A percentile compares a stretch with the other conserved stretches of the same genome.
phyloP scores from a whole-genome alignment of 1,139 yeast genomes.

The Lodderomyces margitis region DNA sequence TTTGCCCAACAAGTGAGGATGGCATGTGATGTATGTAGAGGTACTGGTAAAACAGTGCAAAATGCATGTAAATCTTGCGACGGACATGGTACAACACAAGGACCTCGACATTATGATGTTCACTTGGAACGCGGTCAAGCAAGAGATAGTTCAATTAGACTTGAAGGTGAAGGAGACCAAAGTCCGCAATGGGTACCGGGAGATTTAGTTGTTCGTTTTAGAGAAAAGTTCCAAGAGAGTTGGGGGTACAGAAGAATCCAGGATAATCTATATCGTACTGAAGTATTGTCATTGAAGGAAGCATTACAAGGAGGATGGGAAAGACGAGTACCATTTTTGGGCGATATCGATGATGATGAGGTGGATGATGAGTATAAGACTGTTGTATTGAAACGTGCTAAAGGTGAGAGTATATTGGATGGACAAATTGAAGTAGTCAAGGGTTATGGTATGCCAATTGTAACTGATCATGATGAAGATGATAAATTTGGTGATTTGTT shows the following conservation, averaged over 20 bases:
- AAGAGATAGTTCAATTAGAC: conserved; percentile 55
- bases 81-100: conserved; percentile 66
- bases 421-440: conserved; percentile 70
- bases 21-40: conserved; percentile 76
- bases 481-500: conserved; percentile 74
- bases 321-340: conserved; percentile 59
- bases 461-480: conserved; percentile 23
- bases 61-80: conserved; percentile 66
- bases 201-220: conserved; percentile 60
- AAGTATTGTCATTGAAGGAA: conserved; percentile 68
- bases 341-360: conserved; percentile 8
- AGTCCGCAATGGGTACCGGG: conserved; percentile 83
- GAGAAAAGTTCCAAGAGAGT: conserved; percentile 53
- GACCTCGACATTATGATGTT: conserved; percentile 55
- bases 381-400: conserved; percentile 46
- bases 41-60: conserved; percentile 66
- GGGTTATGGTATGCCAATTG: conserved; percentile 84
- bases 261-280: conserved; percentile 73
- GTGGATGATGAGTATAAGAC: conserved; percentile 5
- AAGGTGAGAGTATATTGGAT: conserved; percentile 52
- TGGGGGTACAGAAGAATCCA: conserved; percentile 88
- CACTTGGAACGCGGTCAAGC: conserved; percentile 70
- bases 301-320: conserved; percentile 80
- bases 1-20: conserved; percentile 85
- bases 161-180: conserved; percentile 80